A percentile compares a stretch with the other conserved stretches of the same genome.
These are phyloP conservation scores for Penicillium robsamsonii DNA, from an alignment of 495 filamentous ascomycete species.

Conservation along the genomic window DNA sequence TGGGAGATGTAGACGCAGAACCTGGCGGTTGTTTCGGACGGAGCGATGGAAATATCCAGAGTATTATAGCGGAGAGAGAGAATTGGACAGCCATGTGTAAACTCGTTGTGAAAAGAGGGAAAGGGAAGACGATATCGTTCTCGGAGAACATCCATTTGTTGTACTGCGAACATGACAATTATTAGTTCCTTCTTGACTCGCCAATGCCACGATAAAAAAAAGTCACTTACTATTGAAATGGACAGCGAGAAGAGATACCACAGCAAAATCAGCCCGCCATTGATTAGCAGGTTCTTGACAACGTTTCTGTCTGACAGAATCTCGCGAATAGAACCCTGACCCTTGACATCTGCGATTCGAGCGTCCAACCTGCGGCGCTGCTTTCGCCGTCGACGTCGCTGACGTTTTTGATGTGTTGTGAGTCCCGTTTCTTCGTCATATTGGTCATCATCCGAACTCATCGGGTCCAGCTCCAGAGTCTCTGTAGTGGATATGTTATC, in stretches of 20 bases:
- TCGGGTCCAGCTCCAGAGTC: slow-evolving; percentile 56
- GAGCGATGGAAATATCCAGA: slow-evolving; percentile 80
- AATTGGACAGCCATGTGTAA: slow-evolving; percentile 98
- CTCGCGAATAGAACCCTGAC: slow-evolving; percentile 29
- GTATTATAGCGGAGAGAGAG: slow-evolving; percentile 70
- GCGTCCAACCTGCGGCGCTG: slow-evolving; percentile 72
- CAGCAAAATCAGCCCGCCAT: slow-evolving; percentile 72
- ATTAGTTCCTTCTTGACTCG: not conserved
- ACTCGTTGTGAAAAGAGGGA: slow-evolving; percentile 93
- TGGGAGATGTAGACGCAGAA: slow-evolving; percentile 51
- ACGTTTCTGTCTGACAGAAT: slow-evolving; percentile 64
- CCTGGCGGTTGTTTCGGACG: slow-evolving; percentile 59
- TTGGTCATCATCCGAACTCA: slow-evolving; percentile 66
- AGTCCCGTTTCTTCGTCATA: slow-evolving; percentile 90
- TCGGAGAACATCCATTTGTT: slow-evolving; percentile 99
- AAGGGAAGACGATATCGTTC: slow-evolving; percentile 83
- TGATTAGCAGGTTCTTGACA: slow-evolving; percentile 63
- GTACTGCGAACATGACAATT: slow-evolving; percentile 56
- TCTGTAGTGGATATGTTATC: slow-evolving; percentile 51
- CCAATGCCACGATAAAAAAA: not conserved
- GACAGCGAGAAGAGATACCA: slow-evolving; percentile 96
- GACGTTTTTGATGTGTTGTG: slow-evolving; percentile 66
- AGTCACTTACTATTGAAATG: slow-evolving; percentile 80
- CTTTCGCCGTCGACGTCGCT: slow-evolving; percentile 61
- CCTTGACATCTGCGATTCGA: slow-evolving; percentile 57